phyloP scores from a whole-genome alignment of 768 basidiomycete genomes.

The Boletales sp. region DNA sequence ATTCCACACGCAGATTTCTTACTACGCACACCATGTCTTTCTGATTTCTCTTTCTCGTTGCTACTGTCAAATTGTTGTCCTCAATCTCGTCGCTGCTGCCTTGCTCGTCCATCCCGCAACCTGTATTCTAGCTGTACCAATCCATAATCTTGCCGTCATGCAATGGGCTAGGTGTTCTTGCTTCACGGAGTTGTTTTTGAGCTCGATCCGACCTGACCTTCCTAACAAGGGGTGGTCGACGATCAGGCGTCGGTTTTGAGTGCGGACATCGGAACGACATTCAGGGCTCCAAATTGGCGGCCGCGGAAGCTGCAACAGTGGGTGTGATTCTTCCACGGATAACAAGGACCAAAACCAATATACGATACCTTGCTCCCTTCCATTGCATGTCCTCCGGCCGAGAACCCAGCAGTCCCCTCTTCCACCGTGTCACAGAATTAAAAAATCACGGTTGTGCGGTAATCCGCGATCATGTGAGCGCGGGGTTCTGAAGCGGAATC shows the following conservation, averaged over 20 bases:
- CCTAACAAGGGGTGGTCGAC: constrained; percentile 14
- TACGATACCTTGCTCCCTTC: not conserved
- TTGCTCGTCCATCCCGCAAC: constrained; percentile 10
- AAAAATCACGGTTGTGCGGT: constrained; percentile 14
- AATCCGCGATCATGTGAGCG: constrained; percentile 5
- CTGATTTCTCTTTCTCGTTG: not conserved
- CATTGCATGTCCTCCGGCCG: constrained; percentile 5
- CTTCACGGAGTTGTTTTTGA: constrained; percentile 19
- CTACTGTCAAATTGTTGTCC: constrained; percentile 11
- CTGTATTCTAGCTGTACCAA: constrained; percentile 13
- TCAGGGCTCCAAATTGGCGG: constrained; percentile 10
- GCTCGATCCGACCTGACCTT: constrained; percentile 10
- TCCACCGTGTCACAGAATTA: constrained; percentile 16
- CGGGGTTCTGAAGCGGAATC: not conserved
- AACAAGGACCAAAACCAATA: not conserved
- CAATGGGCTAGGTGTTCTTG: not conserved
- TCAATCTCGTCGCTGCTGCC: constrained; percentile 5
- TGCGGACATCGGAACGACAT: constrained; percentile 3
- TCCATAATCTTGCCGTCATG: constrained; percentile 12
- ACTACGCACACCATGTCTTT: constrained; percentile 4
- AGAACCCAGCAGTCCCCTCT: constrained; percentile 5
- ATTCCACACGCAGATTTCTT: constrained; percentile 4
- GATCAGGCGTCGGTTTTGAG: constrained; percentile 8
- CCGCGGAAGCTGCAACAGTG: not conserved
- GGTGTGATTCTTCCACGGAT: constrained; percentile 1